Base-by-base conservation (phyloP, 768 basidiomycete genomes). In the Trametes cinnabarina region DNA sequence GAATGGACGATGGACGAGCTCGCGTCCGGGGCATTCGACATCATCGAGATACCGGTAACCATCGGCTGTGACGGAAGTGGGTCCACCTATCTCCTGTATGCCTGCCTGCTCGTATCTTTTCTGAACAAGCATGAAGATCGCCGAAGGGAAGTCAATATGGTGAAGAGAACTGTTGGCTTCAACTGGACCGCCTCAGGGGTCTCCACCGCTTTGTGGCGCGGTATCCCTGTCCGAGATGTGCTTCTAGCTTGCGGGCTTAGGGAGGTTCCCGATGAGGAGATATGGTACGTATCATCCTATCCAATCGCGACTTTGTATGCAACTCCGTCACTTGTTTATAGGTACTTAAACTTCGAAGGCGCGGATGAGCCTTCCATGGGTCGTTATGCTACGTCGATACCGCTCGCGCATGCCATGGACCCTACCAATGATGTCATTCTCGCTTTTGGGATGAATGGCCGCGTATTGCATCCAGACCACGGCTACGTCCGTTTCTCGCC, bases 381-480 rank as follows among this genome's bases (percentile, higher is more conserved):
- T 25, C 39, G 52, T 2, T 66, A 66, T 25, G 63, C 57, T 30
- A 66, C 65, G 1, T 66, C 65, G 8, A 64, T 66, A 12, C 65
- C 65, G 4, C 58, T 66, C 3, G 49, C 58, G 48, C 58, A 66
- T 28, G 65, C 63, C 4, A 64, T 66, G 63, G 51, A 64, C 40
- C 34, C 48, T 6, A 52, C 54, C 25, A 62, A 66, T 53, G 65
- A 66, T 30, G 60, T 63, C 26, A 55, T 66, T 47, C 52, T 66
- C 2, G 65, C 55, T 0, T 66, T 62, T 25, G 65, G 63, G 3
- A 52, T 58, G 49, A 66, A 66, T 30, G 63, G 61, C 5, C 57
- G 65, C 2, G 63, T 66, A 0, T 40, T 66, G 14, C 65, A 66
- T 42, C 65, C 65, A 0, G 65, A 66, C 37, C 65, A 66, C 49